A percentile compares a stretch with the other conserved stretches of the same genome.
phyloP scores from a whole-genome alignment of 371 early-diverging fungal species.

The Mucor ambiguus region DNA sequence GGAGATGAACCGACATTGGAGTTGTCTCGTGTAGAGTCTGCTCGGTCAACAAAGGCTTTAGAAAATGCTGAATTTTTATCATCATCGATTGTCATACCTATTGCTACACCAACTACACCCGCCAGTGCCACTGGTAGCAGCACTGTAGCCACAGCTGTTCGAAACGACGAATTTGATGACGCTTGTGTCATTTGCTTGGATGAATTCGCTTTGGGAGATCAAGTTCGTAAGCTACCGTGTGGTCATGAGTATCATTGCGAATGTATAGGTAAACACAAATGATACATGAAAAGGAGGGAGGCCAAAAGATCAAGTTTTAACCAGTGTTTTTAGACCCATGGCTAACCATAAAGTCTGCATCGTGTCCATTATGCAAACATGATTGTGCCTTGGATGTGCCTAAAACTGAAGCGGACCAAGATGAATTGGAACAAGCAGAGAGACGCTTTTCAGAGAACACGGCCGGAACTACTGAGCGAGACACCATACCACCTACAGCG shows the following conservation, averaged over 20 bases:
- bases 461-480: background rate
- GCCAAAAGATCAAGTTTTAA: background rate
- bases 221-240: slow-evolving; percentile 71
- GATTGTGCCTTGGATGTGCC: slow-evolving; percentile 47
- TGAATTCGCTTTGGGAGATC: slow-evolving; percentile 66
- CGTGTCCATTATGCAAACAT: slow-evolving; percentile 60
- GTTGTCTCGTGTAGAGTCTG: slow-evolving; percentile 23
- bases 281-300: background rate
- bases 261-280: slow-evolving; percentile 69
- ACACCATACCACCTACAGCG: background rate
- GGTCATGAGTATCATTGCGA: slow-evolving; percentile 81
- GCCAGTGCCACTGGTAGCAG: background rate
- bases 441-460: background rate
- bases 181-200: slow-evolving; percentile 84
- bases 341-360: slow-evolving; percentile 55
- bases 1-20: slow-evolving; percentile 19
- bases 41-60: slow-evolving; percentile 32
- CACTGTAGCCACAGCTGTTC: background rate
- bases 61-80: slow-evolving; percentile 34
- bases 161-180: slow-evolving; percentile 10
- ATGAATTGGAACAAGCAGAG: background rate
- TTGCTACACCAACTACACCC: background rate
- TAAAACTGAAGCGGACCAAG: slow-evolving; percentile 1
- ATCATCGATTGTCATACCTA: background rate
- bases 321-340: slow-evolving; percentile 46